phyloP scores from a whole-genome alignment of 2,329 filamentous ascomycete genomes.

The Pyrenophora tritici-repentis region DNA sequence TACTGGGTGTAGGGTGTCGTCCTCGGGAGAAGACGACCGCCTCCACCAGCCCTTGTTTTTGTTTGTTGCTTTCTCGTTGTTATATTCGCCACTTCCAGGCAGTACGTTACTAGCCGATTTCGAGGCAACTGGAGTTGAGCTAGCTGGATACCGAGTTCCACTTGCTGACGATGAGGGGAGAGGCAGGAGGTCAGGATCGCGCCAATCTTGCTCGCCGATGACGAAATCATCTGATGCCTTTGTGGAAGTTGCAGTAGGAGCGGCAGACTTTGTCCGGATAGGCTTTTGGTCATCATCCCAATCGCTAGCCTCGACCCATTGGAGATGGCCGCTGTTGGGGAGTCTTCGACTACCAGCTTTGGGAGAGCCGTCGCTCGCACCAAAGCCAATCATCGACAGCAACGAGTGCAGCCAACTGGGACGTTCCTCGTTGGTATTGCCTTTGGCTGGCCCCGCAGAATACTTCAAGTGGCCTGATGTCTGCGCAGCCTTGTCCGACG shows the following conservation, averaged over 20 bases:
- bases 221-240: slow-evolving; percentile 65
- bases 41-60: slow-evolving; percentile 35
- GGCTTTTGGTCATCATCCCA: slow-evolving; percentile 59
- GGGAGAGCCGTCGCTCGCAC: slow-evolving; percentile 18
- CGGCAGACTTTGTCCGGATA: slow-evolving; percentile 28
- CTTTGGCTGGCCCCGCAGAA: slow-evolving; percentile 11
- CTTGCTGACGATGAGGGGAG: slow-evolving; percentile 40
- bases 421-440: slow-evolving; percentile 28
- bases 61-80: slow-evolving; percentile 1
- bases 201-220: slow-evolving; percentile 86
- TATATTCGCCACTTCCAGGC: slow-evolving; percentile 34
- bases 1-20: slow-evolving; percentile 23
- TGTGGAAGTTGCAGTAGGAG: slow-evolving; percentile 9
- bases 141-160: neutral
- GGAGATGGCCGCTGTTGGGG: slow-evolving; percentile 73
- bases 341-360: slow-evolving; percentile 64
- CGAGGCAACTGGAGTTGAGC: slow-evolving; percentile 27
- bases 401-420: slow-evolving; percentile 55
- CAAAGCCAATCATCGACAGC: slow-evolving; percentile 51
- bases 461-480: neutral
- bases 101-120: slow-evolving; percentile 53
- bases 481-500: neutral
- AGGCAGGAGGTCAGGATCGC: slow-evolving; percentile 73
- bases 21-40: slow-evolving; percentile 29
- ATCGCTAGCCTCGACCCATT: slow-evolving; percentile 73